These are phyloP conservation scores for Primulina eburnea DNA, from an alignment of 257 asterid species.

Conservation along the genomic window DNA sequence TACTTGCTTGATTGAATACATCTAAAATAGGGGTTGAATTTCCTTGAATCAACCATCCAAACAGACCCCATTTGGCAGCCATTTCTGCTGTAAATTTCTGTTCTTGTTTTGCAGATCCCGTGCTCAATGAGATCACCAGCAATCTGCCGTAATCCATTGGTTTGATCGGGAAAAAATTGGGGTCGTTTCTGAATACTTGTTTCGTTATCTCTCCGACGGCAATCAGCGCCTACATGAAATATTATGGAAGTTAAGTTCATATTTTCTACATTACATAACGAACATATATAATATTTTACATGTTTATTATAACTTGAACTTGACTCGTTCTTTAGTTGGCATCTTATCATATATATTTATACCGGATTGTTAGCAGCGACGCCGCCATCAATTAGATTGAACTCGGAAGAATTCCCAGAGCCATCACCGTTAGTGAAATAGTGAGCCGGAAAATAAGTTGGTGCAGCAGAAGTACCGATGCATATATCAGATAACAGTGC, in stretches of 20 bases:
- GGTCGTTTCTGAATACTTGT: conserved; percentile 25
- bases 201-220: conserved; percentile 49
- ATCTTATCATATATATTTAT: background rate
- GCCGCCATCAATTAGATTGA: conserved; percentile 64
- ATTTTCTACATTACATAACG: too few relatives aligned
- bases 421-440: conserved; percentile 38
- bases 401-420: conserved; percentile 44
- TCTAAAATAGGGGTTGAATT: conserved; percentile 42
- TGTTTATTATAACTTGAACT: too few relatives aligned
- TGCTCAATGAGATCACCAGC: conserved; percentile 53
- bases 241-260: too few relatives aligned
- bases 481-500: conserved; percentile 56
- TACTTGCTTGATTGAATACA: conserved; percentile 37
- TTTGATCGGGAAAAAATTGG: conserved; percentile 33
- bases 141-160: conserved; percentile 38
- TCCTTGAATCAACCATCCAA: conserved; percentile 51
- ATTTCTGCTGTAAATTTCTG: conserved; percentile 38
- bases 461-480: conserved; percentile 66
- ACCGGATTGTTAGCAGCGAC: conserved; percentile 71
- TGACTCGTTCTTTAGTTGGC: background rate
- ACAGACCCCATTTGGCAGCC: conserved; percentile 48
- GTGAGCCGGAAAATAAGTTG: conserved; percentile 55
- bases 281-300: too few relatives aligned
- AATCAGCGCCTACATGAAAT: conserved; percentile 38
- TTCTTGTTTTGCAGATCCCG: conserved; percentile 46